Evolutionary conservation across 352 stramenopile genomes (phyloP).

Genomic region (Pythium dissotocum): DNA sequence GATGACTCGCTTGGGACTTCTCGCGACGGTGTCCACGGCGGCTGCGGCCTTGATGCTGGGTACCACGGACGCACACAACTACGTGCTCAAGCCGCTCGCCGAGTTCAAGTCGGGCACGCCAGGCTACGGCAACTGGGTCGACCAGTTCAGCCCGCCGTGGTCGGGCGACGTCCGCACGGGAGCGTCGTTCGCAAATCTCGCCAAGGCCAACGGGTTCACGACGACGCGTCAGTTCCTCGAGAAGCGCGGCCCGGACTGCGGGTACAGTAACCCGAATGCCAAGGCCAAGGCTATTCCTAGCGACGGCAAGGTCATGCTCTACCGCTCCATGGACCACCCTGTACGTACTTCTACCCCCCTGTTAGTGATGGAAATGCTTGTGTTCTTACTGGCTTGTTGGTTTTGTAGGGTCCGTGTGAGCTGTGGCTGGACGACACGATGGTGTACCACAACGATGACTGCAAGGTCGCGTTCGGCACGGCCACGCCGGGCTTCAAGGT

Average conservation of each 20-base stretch:
- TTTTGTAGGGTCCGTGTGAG: conserved; percentile 16
- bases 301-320: conserved; percentile 17
- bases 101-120: conserved; percentile 22
- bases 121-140: conserved; percentile 23
- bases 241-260: conserved; percentile 11
- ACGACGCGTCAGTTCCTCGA: conserved; percentile 20
- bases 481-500: conserved; percentile 13
- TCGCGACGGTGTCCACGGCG: not conserved
- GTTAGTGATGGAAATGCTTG: not conserved
- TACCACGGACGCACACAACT: conserved; percentile 23
- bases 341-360: not conserved
- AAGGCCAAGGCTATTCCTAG: conserved; percentile 13
- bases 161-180: conserved; percentile 14
- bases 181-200: conserved; percentile 2
- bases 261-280: conserved; percentile 19
- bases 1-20: conserved; percentile 15
- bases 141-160: conserved; percentile 20
- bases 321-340: conserved; percentile 23
- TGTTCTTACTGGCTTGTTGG: not conserved
- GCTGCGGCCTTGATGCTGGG: conserved; percentile 1
- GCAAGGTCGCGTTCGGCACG: conserved; percentile 9
- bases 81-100: conserved; percentile 19
- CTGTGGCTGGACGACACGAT: conserved; percentile 22
- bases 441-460: conserved; percentile 30
- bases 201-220: conserved; percentile 14